phyloP scores from a whole-genome alignment of 768 basidiomycete species.

The Lentinula raphanica region DNA sequence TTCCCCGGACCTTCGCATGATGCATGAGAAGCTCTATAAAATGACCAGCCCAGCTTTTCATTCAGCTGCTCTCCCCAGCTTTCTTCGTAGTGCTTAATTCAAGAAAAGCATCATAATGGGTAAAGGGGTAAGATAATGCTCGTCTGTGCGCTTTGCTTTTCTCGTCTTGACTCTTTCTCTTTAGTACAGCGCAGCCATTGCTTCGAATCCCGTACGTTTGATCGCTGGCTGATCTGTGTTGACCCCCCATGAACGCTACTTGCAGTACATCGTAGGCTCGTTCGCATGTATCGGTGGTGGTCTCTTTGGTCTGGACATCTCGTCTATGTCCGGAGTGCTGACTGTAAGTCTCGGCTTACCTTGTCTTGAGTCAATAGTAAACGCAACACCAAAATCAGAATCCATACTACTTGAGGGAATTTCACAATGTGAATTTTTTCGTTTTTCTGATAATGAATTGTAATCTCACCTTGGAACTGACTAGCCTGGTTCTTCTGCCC shows the following conservation, averaged over 20 bases:
- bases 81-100: neutral
- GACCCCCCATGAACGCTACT: neutral
- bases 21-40: neutral
- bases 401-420: slow-evolving; percentile 29
- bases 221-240: neutral
- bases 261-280: slow-evolving; percentile 68
- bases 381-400: slow-evolving; percentile 23
- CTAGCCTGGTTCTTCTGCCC: slow-evolving; percentile 47
- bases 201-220: slow-evolving; percentile 46
- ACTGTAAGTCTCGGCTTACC: slow-evolving; percentile 29
- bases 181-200: slow-evolving; percentile 53
- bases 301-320: slow-evolving; percentile 77
- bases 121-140: neutral
- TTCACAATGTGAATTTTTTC: slow-evolving; percentile 26
- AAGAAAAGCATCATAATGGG: neutral
- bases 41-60: neutral
- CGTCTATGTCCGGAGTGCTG: slow-evolving; percentile 76
- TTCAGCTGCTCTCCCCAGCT: neutral
- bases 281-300: slow-evolving; percentile 81
- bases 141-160: neutral
- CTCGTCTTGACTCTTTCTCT: neutral
- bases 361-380: neutral
- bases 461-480: neutral
- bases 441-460: neutral
- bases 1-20: slow-evolving; percentile 3